These are phyloP conservation scores for Pichia sp. DNA, from an alignment of 1,139 yeast genomes.

Conservation along the genomic window DNA sequence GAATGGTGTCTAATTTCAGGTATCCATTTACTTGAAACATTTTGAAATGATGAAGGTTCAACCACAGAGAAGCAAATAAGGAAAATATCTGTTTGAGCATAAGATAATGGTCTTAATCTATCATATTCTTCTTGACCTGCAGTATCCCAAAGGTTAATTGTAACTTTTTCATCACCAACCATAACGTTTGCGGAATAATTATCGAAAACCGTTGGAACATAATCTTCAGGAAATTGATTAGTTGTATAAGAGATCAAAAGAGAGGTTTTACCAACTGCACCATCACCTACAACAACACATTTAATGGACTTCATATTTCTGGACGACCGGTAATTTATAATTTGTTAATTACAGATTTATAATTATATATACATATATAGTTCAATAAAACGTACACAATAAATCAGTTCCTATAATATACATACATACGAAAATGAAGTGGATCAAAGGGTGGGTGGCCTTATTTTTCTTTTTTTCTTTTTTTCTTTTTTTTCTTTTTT, in stretches of 20 bases:
- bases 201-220: conserved; percentile 84
- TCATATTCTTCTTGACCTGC: conserved; percentile 96
- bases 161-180: conserved; percentile 75
- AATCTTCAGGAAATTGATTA: conserved; percentile 90
- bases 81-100: conserved; percentile 90
- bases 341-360: too few species aligned
- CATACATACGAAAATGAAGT: too few species aligned
- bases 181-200: conserved; percentile 84
- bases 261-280: conserved; percentile 95
- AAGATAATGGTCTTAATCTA: conserved; percentile 81
- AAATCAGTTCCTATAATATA: too few species aligned
- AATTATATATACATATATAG: too few species aligned
- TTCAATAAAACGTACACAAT: too few species aligned
- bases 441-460: too few species aligned
- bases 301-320: conserved; percentile 71
- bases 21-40: conserved; percentile 72
- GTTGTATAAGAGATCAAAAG: conserved; percentile 85
- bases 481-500: too few species aligned
- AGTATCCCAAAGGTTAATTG: conserved; percentile 93
- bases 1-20: conserved; percentile 88
- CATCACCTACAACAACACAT: conserved; percentile 95
- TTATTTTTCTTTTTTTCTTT: too few species aligned
- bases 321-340: neutral
- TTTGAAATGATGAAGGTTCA: conserved; percentile 74
- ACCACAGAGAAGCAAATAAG: conserved; percentile 82